These are phyloP conservation scores for Penstemon barbatus DNA, from an alignment of 257 asterid genomes.

Conservation along the genomic window DNA sequence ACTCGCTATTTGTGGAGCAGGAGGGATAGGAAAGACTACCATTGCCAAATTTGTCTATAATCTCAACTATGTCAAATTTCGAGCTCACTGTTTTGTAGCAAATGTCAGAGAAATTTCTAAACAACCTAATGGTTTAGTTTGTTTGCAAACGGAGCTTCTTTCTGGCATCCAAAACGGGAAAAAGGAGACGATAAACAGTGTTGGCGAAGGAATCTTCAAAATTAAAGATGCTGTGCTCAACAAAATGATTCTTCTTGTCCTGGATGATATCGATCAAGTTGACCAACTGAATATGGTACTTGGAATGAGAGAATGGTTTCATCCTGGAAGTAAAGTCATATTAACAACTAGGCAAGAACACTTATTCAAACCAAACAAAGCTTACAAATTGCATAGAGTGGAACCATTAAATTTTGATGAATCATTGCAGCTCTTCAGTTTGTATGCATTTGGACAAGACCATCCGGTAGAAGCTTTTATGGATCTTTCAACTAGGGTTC, in stretches of 20 bases:
- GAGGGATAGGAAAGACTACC: constrained; percentile 31
- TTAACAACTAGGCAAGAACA: constrained; percentile 13
- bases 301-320: constrained; percentile 6
- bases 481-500: not conserved
- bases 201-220: not conserved
- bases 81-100: constrained; percentile 24
- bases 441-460: not conserved
- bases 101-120: constrained; percentile 26
- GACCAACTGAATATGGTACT: constrained; percentile 3
- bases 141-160: constrained; percentile 4
- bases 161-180: constrained; percentile 12
- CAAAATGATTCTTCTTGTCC: constrained; percentile 24
- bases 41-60: constrained; percentile 24
- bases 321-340: constrained; percentile 20
- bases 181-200: constrained; percentile 6
- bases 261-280: constrained; percentile 1
- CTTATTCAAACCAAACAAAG: not conserved
- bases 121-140: constrained; percentile 7
- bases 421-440: constrained; percentile 1
- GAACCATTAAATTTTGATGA: not conserved
- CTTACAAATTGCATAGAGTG: not conserved
- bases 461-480: not conserved
- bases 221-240: not conserved
- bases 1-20: constrained; percentile 27
- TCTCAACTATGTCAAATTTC: not conserved